Evolutionary conservation across 2,329 filamentous ascomycete species (phyloP), one percentile per base, ranked within the genome.

Genomic region (Fusarium domesticum): DNA sequence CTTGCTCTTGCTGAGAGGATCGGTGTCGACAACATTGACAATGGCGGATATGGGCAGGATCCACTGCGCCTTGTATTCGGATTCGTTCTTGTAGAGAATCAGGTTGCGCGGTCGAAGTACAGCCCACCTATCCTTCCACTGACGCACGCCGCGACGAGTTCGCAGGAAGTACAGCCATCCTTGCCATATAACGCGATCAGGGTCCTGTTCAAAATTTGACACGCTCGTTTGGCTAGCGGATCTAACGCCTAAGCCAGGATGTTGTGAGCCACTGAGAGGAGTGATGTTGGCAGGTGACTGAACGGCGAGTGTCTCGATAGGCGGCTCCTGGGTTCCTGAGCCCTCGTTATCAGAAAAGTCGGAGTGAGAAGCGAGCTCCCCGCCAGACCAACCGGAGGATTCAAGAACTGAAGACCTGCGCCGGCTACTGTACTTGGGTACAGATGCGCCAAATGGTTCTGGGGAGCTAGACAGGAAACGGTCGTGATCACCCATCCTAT

Each of bases 81-180:
- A 76, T 51, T 95, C 88, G 62, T 95, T 86, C 67, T 96, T 96
- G 75, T 98, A 98, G 18, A 97, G 78, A 14, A 89, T 87, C 23
- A 98, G 73, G 51, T 87, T 90, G 39, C 86, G 84, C 1, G 89
- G 85, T 23, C 93, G 87, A 39, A 98, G 77, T 0, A 97, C 93
- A 11, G 86, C 87, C 93, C 93, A 97, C 47, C 90, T 78, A 58
- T 89, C 85, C 73, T 96, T 96, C 93, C 93, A 98, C 61, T 95
- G 87, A 36, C 87, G 83, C 42, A 98, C 75, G 7, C 90, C 89
- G 17, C 85, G 78, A 60, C 89, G 91, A 50, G 84, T 87, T 58
- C 88, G 89, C 44, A 96, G 78, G 50, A 89, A 83, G 66, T 88
- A 87, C 23, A 97, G 80, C 76, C 89, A 91, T 39, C 92, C 91